Evolutionary conservation across 371 early-diverging fungal genomes (phyloP), one percentile per base, ranked within the genome.

Genomic region (Ordospora pajunii): DNA sequence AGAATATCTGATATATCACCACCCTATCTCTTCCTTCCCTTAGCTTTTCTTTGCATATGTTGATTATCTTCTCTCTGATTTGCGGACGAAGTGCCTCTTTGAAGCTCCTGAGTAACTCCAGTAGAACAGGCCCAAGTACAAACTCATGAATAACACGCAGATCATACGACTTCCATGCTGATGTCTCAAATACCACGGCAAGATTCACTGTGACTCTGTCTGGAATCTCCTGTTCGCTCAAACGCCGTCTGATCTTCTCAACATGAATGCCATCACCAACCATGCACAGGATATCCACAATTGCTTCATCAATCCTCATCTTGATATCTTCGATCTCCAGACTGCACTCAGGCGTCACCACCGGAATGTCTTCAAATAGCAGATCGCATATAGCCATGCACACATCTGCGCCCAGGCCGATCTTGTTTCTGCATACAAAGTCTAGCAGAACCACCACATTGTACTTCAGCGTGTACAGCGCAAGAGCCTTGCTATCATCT

Each of bases 161-260:
- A 42, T 81, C 81, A 43, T 73, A 78, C 2, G 78, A 78, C 49
- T 72, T 75, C 48, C 49, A 78, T 25, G 45, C 3, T 2, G 37
- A 11, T n/a, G 17, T 32, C 9, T 48, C 50, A 63, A 54, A 50
- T 19, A 62, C 49, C 0, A 78, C n/a, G 7, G 78, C 67, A 17
- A 81, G 53, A 37, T 75, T 73, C 12, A 78, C 78, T 65, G 70
- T 75, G 17, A 73, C 45, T 4, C 70, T 40, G 66, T 81, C 78
- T 9, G 81, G 72, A 12, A 78, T 71, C 12, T 65, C 69, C 17
- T 73, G 54, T 10, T 67, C 46, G 8, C 21, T 27, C 8, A 80
- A 14, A 45, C 23, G 68, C 11, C 48, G 7, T 22, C 48, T n/a
- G 7, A 80, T 58, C n/a, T 77, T 67, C 22, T 54, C 70, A 8